Evolutionary conservation across 75 land plant genomes (phyloP).

Genomic region (Selaginella tamariscina): DNA sequence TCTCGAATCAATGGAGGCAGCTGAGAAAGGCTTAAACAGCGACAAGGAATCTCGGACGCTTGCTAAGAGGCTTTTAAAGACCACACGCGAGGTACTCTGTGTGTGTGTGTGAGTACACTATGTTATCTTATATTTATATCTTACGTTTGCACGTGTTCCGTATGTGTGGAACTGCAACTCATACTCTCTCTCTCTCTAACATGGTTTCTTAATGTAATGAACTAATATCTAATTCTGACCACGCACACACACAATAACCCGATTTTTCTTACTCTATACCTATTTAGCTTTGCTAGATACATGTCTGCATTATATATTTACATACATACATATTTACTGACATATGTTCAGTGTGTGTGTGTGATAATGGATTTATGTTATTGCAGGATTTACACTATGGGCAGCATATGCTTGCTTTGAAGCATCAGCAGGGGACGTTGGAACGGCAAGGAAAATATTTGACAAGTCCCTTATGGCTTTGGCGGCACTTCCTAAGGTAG

Average conservation of each 20-base stretch:
- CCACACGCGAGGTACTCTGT: slow-evolving; percentile 65
- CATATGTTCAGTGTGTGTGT: not conserved
- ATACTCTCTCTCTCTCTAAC: no score
- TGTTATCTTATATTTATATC: no score
- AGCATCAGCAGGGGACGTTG: slow-evolving; percentile 67
- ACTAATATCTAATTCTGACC: no score
- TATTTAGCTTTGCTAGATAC: not conserved
- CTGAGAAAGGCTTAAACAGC: slow-evolving; percentile 11
- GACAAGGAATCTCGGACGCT: slow-evolving; percentile 45
- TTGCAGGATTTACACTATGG: slow-evolving; percentile 76
- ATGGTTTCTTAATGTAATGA: no score
- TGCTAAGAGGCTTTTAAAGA: slow-evolving; percentile 61
- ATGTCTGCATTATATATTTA: not conserved
- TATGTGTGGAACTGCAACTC: no score
- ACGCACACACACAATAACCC: no score
- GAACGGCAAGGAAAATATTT: slow-evolving; percentile 78
- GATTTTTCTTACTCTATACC: not conserved
- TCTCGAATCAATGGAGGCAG: slow-evolving; percentile 16
- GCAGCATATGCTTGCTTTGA: slow-evolving; percentile 80
- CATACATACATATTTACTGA: not conserved
- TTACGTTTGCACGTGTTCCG: no score
- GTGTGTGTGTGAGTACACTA: no score
- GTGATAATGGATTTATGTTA: not conserved
- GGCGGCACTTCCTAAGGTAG: slow-evolving; percentile 48
- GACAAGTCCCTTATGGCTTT: slow-evolving; percentile 72